Base-by-base conservation (phyloP, 2,329 filamentous ascomycete genomes). In the Stachybotrys chartarum region DNA sequence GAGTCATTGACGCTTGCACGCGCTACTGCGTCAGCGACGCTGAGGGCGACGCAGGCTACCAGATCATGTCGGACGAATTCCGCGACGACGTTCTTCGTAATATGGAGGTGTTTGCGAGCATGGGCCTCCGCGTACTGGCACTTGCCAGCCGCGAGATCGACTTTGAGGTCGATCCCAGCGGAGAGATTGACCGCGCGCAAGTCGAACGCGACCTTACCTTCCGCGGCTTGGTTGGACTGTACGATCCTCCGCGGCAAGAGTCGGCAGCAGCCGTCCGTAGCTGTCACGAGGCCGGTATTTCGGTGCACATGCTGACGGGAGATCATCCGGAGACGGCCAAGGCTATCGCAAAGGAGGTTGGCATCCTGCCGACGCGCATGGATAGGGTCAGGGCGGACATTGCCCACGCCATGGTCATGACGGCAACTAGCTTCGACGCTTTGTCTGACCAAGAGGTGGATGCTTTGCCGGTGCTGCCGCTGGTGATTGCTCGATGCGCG, bases 231-330 rank as follows among this genome's bases (percentile, higher is more conserved):
- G 79, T 88, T 56, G 87, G 86, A 48, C 78, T 90, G 6, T 88
- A 88, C 59, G 87, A 90, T 61, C 87, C 87, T 6, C 87, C 86
- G 57, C 85, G 87, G 1, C 75, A 81, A 0, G 86, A 89, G 65
- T 86, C 86, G 2, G 82, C 79, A 1, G 78, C 74, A 1, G 80
- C 83, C 5, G 83, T 87, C 42, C 70, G 74, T 31, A 72, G 77
- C 56, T 86, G 83, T 62, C 82, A 84, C 60, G 71, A 77, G 53
- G 84, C 84, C 32, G 84, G 84, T 51, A 85, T 87, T 54, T 75
- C 78, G 32, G 84, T 87, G 2, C 83, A 86, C 66, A 87, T 87
- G 84, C 78, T 87, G 16, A 87, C 84, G 35, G 84, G 83, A 59
- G 84, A 87, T 60, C 83, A 87, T 63, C 80, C 81, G 1, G 81